A percentile compares a stretch with the other conserved stretches of the same genome.
phyloP scores from a whole-genome alignment of 805 yeast species.

The Debaryomyces castellii region DNA sequence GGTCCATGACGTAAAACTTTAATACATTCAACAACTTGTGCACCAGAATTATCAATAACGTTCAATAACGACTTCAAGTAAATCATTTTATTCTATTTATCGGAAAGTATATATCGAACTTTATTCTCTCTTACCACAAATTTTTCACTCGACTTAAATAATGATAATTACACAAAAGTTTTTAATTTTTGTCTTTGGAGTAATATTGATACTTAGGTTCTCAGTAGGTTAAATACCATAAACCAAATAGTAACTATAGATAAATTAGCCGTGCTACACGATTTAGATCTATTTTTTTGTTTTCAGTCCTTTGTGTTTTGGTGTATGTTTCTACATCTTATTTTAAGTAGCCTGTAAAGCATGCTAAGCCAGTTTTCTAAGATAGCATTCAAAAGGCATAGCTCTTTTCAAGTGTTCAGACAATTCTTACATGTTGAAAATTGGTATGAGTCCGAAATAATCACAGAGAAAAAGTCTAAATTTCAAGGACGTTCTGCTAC shows the following conservation, averaged over 20 bases:
- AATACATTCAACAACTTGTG: slow-evolving; percentile 91
- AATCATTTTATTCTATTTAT: slow-evolving; percentile 53
- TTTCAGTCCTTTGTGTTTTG: too few relatives aligned
- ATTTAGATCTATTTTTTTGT: too few relatives aligned
- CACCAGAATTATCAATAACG: slow-evolving; percentile 95
- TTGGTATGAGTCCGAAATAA: slow-evolving; percentile 33
- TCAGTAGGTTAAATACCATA: too few relatives aligned
- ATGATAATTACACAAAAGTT: background rate
- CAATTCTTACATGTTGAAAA: background rate
- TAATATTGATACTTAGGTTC: too few relatives aligned
- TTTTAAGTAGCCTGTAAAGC: background rate
- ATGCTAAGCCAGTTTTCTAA: background rate
- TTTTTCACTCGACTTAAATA: background rate
- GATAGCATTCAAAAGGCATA: background rate
- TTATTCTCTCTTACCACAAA: background rate
- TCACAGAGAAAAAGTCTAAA: slow-evolving; percentile 55
- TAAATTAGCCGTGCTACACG: too few relatives aligned
- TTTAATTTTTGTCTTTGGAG: too few relatives aligned
- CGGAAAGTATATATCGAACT: background rate
- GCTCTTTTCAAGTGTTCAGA: background rate
- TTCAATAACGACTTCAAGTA: slow-evolving; percentile 84
- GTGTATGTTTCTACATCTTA: background rate
- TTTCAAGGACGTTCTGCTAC: slow-evolving; percentile 63
- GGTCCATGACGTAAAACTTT: slow-evolving; percentile 91
- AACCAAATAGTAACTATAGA: too few relatives aligned